These are phyloP conservation scores for Paramecium octaurelia DNA, from an alignment of 73 alveolate species.

Conservation along the genomic window DNA sequence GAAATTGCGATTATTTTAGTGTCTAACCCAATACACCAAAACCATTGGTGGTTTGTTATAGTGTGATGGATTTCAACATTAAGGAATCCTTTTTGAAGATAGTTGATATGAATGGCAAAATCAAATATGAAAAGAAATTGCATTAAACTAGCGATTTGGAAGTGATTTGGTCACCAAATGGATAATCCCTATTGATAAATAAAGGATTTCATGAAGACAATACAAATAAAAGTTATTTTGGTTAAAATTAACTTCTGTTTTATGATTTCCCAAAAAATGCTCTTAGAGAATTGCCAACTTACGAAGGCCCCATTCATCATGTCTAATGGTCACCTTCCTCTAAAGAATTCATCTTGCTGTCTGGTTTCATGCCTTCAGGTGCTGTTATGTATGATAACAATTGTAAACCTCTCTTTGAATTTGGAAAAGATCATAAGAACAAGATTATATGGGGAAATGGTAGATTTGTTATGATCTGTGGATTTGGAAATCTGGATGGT, in stretches of 20 bases:
- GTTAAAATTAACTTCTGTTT: background rate
- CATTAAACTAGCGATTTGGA: slow-evolving; percentile 2
- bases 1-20: slow-evolving; percentile 5
- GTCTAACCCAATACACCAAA: background rate
- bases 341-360: background rate
- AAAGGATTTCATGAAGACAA: slow-evolving; percentile 48
- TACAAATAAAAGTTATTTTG: slow-evolving; percentile 41
- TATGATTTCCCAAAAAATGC: slow-evolving; percentile 3
- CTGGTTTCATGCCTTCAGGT: slow-evolving; percentile 51
- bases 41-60: slow-evolving; percentile 4
- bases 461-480: slow-evolving; percentile 36
- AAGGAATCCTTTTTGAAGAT: background rate
- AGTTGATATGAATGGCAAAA: slow-evolving; percentile 3
- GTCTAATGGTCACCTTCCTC: slow-evolving; percentile 3
- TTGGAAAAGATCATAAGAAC: slow-evolving; percentile 44
- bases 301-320: slow-evolving; percentile 42
- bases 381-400: slow-evolving; percentile 43
- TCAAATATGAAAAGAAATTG: slow-evolving; percentile 31
- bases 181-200: background rate
- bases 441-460: slow-evolving; percentile 1
- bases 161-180: slow-evolving; percentile 38
- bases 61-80: background rate
- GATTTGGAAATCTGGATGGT: slow-evolving; percentile 45
- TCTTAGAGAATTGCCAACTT: slow-evolving; percentile 13
- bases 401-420: slow-evolving; percentile 27